phyloP scores from a whole-genome alignment of 495 filamentous ascomycete genomes.

The Xylaria scruposa region DNA sequence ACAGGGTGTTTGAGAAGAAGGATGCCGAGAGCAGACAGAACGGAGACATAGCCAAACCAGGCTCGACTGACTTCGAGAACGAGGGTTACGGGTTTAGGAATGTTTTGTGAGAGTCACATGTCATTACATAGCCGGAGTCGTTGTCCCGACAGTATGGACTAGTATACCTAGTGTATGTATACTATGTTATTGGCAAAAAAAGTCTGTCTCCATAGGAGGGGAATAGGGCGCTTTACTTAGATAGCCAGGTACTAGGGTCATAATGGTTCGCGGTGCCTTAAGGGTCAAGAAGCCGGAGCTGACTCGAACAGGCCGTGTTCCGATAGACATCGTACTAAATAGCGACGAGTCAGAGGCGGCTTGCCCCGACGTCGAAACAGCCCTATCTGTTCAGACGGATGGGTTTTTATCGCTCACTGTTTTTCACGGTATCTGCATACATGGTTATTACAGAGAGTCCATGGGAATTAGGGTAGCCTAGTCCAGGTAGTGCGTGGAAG shows the following conservation, averaged over 20 bases:
- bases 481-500: not conserved
- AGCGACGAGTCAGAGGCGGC: constrained; percentile 14
- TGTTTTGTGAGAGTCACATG: constrained; percentile 36
- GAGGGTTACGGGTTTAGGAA: constrained; percentile 49
- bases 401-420: not conserved
- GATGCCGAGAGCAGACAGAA: constrained; percentile 37
- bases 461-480: not conserved
- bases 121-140: not conserved
- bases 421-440: not conserved
- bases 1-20: constrained; percentile 59
- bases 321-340: not conserved
- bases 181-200: not conserved
- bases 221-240: not conserved
- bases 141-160: not conserved
- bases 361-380: not conserved
- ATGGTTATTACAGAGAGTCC: not conserved
- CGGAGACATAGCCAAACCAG: constrained; percentile 15
- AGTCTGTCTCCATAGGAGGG: not conserved
- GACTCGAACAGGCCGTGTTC: not conserved
- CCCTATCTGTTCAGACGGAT: not conserved
- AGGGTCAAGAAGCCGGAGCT: not conserved
- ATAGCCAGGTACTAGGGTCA: not conserved
- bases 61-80: constrained; percentile 40
- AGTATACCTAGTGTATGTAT: not conserved
- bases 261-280: not conserved